These are phyloP conservation scores for Aspergillus costaricaensis DNA, from an alignment of 2,329 filamentous ascomycete genomes.

Conservation along the genomic window DNA sequence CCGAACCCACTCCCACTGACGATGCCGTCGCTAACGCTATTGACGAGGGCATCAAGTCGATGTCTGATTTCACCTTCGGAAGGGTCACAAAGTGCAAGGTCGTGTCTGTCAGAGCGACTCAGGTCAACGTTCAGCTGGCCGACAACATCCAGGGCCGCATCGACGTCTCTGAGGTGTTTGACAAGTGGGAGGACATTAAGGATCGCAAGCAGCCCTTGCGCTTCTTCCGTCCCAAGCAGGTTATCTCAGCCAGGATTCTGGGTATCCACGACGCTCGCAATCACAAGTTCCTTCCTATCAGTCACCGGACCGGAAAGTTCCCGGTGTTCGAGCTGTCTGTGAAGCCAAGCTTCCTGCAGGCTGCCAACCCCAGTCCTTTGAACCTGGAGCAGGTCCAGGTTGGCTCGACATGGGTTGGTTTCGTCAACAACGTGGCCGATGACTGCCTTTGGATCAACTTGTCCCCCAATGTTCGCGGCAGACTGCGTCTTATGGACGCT, in stretches of 20 bases:
- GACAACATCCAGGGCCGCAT: constrained; percentile 91
- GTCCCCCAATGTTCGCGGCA: constrained; percentile 82
- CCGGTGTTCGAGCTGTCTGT: constrained; percentile 82
- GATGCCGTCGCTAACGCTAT: constrained; percentile 57
- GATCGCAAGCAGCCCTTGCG: constrained; percentile 79
- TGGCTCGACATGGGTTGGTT: constrained; percentile 74
- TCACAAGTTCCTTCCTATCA: constrained; percentile 88
- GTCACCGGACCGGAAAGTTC: constrained; percentile 77
- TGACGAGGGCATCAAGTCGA: constrained; percentile 63
- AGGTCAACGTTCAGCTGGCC: constrained; percentile 85
- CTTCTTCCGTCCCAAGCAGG: constrained; percentile 70
- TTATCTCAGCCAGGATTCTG: constrained; percentile 73
- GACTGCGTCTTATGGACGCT: constrained; percentile 78
- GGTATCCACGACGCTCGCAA: constrained; percentile 88
- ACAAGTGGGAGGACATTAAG: constrained; percentile 81
- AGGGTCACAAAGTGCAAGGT: constrained; percentile 74
- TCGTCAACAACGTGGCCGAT: constrained; percentile 84
- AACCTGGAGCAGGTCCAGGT: constrained; percentile 71
- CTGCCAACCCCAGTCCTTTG: constrained; percentile 63
- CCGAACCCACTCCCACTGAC: constrained; percentile 41
- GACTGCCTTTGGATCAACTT: constrained; percentile 88
- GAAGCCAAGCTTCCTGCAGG: constrained; percentile 63
- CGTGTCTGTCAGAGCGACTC: constrained; percentile 83
- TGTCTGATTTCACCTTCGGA: constrained; percentile 75
- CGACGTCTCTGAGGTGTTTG: constrained; percentile 87